Base-by-base conservation (phyloP, 257 asterid species). In the Orobanche coerulescens region DNA sequence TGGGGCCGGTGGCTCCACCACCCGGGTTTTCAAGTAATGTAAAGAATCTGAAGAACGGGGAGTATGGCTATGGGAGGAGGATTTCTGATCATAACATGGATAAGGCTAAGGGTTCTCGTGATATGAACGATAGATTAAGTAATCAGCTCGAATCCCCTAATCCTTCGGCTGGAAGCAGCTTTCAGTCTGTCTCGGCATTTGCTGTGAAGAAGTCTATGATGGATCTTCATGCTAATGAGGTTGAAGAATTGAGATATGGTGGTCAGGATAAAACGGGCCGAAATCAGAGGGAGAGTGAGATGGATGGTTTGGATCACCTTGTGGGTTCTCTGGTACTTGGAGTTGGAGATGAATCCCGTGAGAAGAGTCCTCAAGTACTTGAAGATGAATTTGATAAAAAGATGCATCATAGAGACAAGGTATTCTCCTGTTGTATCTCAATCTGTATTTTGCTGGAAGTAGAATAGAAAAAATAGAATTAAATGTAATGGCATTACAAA, bases 341-440 rank as follows among this genome's bases (percentile, higher is more conserved):
- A 57, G 87, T 84, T 66, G 87, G 75, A 57, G 87, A 84, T 66
- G 87, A 70, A 65, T 59, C 83, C 19, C 81, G 65, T 48, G 79
- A 72, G 62, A 83, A 73, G 76, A 82, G 11, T 37, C 1, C 85
- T 66, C 64, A 77, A 13, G 81, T 68, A 22, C 75, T 82, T 64
- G 85, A 76, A 59, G 88, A 84, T 66, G 88, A 71, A 65, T 61
- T 81, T 18, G 83, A 69, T 49, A 82, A 75, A 64, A 83, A 72
- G 76, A 84, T 81, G 71, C 73, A 34, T 18, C 68, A 5, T 16
- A 88, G 85, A 5, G 95, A 86, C 67, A 89, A 83, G 96, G 97
- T 92, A 61, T 6, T 57, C 33, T 51, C 49, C 62, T 39, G 55
- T 7, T 56, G 26, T 40, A 42, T 52, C 7, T 36, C 14, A 30